These are phyloP conservation scores for Westerdykella ornata DNA, from an alignment of 2,329 filamentous ascomycete genomes.

Conservation along the genomic window DNA sequence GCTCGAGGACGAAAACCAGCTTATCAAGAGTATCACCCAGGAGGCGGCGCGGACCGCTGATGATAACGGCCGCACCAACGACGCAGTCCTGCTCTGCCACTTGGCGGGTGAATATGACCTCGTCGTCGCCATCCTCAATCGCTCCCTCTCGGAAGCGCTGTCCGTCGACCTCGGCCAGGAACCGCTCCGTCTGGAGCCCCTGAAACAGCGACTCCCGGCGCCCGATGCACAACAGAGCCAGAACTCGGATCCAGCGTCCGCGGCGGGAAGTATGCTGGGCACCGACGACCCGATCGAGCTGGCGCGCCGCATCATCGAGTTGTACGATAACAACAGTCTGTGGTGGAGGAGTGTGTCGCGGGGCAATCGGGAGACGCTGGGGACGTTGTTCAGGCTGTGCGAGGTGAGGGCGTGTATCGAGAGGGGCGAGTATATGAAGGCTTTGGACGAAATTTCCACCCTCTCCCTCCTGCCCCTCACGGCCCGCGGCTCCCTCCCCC, in stretches of 20 bases:
- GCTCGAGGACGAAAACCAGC: conserved; percentile 70
- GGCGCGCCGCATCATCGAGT: conserved; percentile 54
- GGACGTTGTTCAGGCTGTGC: conserved; percentile 55
- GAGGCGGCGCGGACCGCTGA: conserved; percentile 90
- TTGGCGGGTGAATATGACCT: conserved; percentile 91
- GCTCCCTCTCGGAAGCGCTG: conserved; percentile 82
- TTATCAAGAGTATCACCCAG: conserved; percentile 84
- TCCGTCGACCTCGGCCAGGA: conserved; percentile 79
- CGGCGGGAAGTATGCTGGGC: conserved; percentile 57
- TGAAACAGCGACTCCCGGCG: conserved; percentile 59
- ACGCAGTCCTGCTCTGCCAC: conserved; percentile 91
- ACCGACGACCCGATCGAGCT: conserved; percentile 61
- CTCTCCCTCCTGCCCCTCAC: conserved; percentile 76
- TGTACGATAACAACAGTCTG: conserved; percentile 57
- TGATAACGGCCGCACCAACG: conserved; percentile 85
- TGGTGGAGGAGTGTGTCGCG: conserved; percentile 55
- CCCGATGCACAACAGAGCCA: conserved; percentile 28
- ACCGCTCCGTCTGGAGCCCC: conserved; percentile 67
- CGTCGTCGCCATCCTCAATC: conserved; percentile 84
- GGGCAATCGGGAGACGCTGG: conserved; percentile 53
- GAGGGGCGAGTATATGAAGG: conserved; percentile 52
- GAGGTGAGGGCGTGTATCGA: conserved; percentile 56
- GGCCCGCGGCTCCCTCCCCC: conserved; percentile 65
- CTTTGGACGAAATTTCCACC: conserved; percentile 62
- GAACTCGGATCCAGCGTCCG: conserved; percentile 26